Evolutionary conservation across 495 filamentous ascomycete species (phyloP), one percentile per base, ranked within the genome.

Genomic region (Penicillium lagena): DNA sequence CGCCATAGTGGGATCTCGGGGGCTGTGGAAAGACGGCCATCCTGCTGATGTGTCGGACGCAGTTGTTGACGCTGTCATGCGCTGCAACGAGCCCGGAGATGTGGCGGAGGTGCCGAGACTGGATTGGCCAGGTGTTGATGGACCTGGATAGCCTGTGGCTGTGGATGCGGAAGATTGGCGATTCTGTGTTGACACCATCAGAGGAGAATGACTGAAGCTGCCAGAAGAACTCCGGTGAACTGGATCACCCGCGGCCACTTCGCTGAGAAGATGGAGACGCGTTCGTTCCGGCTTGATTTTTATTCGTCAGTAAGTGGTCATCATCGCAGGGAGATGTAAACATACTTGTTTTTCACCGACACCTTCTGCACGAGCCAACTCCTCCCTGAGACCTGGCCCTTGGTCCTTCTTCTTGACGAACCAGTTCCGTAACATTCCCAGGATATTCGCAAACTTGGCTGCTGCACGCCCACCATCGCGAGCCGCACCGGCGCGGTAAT

Each of bases 361-460:
- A 22, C 2, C 4, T 22, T 22, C 22, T 22, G 22, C 42, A 17
- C 45, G 47, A 30, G 39, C 35, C 28, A 66, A 63, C 7, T 58
- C 55, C 40, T 56, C 64, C 41, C 69, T 66, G 10, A 63, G 28
- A 1, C 42, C 53, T 0, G 44, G 42, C 4, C 51, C 45, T 27
- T 70, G 63, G 22, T 73, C 68, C 37, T 70, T 73, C 31, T 67
- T 67, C 50, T 70, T 64, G 47, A 71, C 60, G 53, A 90, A 94
- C 79, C 86, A 86, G 5, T 74, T 79, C 28, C 80, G 78, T 7
- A 96, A 60, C 76, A 91, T 82, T 32, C 73, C 64, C 13, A 95
- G 63, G 28, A 95, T 82, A 37, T 87, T 75, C 3, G 85, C 68
- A 49, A 95, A 93, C 56, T 89, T 95, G 30, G 75, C 70, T 2